These are phyloP conservation scores for Dryas drummondii DNA, from an alignment of 306 rosid species.

Conservation along the genomic window DNA sequence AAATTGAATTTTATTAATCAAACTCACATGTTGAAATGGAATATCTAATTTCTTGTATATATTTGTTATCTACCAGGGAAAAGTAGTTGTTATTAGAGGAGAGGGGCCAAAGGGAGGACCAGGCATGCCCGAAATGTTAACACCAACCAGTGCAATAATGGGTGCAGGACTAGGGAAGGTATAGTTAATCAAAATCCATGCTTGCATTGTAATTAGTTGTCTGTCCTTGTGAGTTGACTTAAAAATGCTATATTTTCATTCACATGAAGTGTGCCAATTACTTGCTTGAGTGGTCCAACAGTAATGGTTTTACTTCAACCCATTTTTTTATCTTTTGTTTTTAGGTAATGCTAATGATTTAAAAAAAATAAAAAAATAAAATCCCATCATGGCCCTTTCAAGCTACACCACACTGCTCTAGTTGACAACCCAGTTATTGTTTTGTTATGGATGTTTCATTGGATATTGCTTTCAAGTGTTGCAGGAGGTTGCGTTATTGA, in stretches of 20 bases:
- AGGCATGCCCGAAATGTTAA: slow-evolving; percentile 97
- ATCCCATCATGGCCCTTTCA: not conserved
- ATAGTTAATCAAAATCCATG: slow-evolving; percentile 9
- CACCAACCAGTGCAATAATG: slow-evolving; percentile 98
- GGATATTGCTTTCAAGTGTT: slow-evolving; percentile 24
- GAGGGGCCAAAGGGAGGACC: slow-evolving; percentile 99
- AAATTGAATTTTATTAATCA: not conserved
- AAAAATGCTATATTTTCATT: no score
- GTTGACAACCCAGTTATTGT: not conserved
- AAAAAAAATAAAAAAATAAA: no score
- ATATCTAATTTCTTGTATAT: slow-evolving; percentile 12
- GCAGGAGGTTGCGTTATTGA: slow-evolving; percentile 94
- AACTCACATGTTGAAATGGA: slow-evolving; percentile 12
- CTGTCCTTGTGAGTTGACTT: no score
- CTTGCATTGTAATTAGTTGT: slow-evolving; percentile 4
- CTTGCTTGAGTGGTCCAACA: no score
- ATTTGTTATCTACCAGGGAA: slow-evolving; percentile 54
- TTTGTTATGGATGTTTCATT: not conserved
- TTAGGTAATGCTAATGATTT: no score
- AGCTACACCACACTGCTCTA: slow-evolving; percentile 1
- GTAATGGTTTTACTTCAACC: no score
- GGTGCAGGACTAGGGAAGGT: slow-evolving; percentile 99
- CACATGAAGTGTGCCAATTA: no score
- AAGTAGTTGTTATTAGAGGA: slow-evolving; percentile 81
- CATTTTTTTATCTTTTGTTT: no score